Conservation (phyloP, 208 protist species). For the Lotmaria passim region DNA sequence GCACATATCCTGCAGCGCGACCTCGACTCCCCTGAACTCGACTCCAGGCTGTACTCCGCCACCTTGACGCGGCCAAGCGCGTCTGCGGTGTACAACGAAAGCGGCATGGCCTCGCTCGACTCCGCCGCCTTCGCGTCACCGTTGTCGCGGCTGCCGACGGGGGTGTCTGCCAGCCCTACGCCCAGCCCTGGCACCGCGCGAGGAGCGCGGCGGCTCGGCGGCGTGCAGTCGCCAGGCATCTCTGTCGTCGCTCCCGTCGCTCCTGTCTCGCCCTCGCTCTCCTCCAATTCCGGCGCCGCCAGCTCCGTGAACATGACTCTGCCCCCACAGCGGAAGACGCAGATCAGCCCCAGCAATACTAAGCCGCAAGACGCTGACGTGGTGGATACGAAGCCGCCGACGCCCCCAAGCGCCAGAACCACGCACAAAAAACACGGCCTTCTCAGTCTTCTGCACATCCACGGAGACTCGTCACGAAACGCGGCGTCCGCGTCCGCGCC, state of each 20-base stretch:
- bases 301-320: slow-evolving; percentile 4
- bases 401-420: neutral
- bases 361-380: no score
- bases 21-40: slow-evolving; percentile 2
- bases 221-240: slow-evolving; percentile 1
- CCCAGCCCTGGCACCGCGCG: slow-evolving; percentile 4
- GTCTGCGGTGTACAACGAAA: neutral
- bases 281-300: neutral
- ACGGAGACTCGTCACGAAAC: neutral
- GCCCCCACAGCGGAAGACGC: neutral
- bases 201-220: neutral
- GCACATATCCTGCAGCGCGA: slow-evolving; percentile 2
- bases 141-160: slow-evolving; percentile 5
- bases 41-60: slow-evolving; percentile 8
- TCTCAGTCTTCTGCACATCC: neutral
- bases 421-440: neutral
- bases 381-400: no score
- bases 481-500: no score
- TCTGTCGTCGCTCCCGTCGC: no score
- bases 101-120: slow-evolving; percentile 6
- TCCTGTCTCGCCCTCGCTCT: neutral
- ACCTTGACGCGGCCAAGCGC: neutral
- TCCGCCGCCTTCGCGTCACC: slow-evolving; percentile 33
- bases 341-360: neutral
- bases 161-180: neutral